Base-by-base conservation (phyloP, 345 rosid genomes). In the Hypericum perforatum region DNA sequence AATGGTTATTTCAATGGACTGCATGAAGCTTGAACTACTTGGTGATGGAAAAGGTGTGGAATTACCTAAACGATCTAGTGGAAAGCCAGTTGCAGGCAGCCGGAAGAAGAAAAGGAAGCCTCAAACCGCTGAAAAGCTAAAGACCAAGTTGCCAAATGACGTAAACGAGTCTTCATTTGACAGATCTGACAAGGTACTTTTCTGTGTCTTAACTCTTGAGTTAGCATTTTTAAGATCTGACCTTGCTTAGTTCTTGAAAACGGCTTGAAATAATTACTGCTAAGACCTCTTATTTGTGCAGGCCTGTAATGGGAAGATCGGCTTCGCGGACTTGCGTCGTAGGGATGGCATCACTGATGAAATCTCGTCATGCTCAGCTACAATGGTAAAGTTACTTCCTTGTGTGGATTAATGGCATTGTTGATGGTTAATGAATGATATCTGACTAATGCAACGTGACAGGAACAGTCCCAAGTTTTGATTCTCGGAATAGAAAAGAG, bases 11-110 rank as follows among this genome's bases (percentile, higher is more conserved):
- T 84, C 81, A 53, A 76, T 85, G 70, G 94, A 86, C 54, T 82
- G 68, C 63, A 79, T 81, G 67, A 87, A 70, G 71, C 59, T 74
- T 70, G 98, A 91, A 74, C 96, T 90, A 56, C 80, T 91, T 36
- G 79, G 67, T 56, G 92, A 84, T 13, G 79, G 64, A 57, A 78
- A 63, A 58, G 59, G 59, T 46, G 78, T 64, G 52, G 60, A 64
- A 61, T 69, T 65, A 53, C 68, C 79, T 53, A 69, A 67, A 68
- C 79, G 77, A 65, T 63, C 74, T 56, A 84, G 76, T 69, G 87
- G 75, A 56, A 82, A 69, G 68, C 43, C 51, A 37, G 61, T 74
- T 59, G 59, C 72, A 9, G 62, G 68, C 57, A 68, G 60, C 63
- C 79, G 74, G 69, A 78, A 61, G 68, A 81, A 79, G 66, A 91